Percentiles rank a stretch among this genome's conserved stretches.
Conservation (phyloP, 2,329 filamentous ascomycete species). For the Lanzia echinophila region DNA sequence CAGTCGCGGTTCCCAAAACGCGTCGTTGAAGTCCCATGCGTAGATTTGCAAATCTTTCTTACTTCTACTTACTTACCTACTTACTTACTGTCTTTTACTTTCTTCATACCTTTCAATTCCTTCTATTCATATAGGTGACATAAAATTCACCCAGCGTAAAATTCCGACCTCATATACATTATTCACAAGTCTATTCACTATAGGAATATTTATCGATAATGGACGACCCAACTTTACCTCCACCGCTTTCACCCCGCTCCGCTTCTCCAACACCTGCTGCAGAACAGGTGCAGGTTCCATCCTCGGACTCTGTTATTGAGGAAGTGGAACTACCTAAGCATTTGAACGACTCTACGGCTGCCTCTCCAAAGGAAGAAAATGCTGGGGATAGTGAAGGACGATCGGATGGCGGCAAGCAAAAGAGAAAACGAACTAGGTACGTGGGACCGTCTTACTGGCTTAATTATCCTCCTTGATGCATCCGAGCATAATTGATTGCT, state of each 20-base stretch:
- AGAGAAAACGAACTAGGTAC: conserved; percentile 59
- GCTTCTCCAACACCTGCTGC: conserved; percentile 18
- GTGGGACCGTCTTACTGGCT: conserved; percentile 23
- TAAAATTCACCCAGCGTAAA: not conserved
- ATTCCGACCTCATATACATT: not conserved
- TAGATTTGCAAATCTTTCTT: conserved; percentile 2
- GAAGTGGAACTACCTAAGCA: conserved; percentile 17
- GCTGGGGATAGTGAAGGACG: conserved; percentile 22
- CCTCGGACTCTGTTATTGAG: conserved; percentile 17
- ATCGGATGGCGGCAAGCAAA: conserved; percentile 34
- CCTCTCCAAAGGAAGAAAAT: conserved; percentile 19
- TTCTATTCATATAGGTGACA: not conserved
- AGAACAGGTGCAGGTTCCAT: conserved; percentile 7
- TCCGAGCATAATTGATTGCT: not conserved
- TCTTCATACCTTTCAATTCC: not conserved
- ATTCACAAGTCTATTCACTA: not conserved
- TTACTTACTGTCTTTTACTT: too few species aligned
- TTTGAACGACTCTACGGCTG: conserved; percentile 14
- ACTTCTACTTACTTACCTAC: not conserved
- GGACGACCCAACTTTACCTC: conserved; percentile 29
- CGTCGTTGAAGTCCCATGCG: conserved; percentile 1
- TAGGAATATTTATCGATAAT: conserved; percentile 18
- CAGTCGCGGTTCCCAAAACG: conserved; percentile 11
- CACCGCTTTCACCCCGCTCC: conserved; percentile 20
- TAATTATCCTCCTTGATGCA: not conserved